phyloP scores from a whole-genome alignment of 2,329 filamentous ascomycete species.

The Paraphaeosphaeria sporulosa region DNA sequence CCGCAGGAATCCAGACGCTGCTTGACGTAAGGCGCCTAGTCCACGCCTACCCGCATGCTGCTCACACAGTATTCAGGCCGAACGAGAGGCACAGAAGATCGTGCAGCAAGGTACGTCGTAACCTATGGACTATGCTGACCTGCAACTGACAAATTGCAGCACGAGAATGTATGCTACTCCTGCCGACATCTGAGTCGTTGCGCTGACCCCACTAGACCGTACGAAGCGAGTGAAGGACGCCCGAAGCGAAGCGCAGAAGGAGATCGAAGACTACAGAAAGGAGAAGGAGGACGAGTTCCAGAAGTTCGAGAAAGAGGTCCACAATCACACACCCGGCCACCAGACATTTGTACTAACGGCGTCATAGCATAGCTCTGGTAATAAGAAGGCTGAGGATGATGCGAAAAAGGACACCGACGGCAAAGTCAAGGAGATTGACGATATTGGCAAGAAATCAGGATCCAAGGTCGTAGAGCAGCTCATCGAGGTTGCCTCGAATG shows the following conservation, averaged over 20 bases:
- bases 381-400: slow-evolving; percentile 74
- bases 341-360: slow-evolving; percentile 25
- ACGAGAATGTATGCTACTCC: slow-evolving; percentile 76
- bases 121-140: neutral
- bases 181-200: slow-evolving; percentile 16
- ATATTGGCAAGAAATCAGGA: slow-evolving; percentile 80
- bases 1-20: slow-evolving; percentile 95
- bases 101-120: slow-evolving; percentile 84
- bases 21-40: slow-evolving; percentile 78
- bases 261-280: slow-evolving; percentile 91
- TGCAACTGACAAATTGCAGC: slow-evolving; percentile 59
- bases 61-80: slow-evolving; percentile 71
- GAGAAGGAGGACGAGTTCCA: slow-evolving; percentile 95
- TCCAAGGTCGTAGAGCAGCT: slow-evolving; percentile 82
- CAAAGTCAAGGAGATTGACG: slow-evolving; percentile 83
- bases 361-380: slow-evolving; percentile 85
- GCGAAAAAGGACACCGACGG: slow-evolving; percentile 81
- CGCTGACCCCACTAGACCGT: slow-evolving; percentile 67
- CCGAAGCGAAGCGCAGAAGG: slow-evolving; percentile 94
- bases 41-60: slow-evolving; percentile 31
- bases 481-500: slow-evolving; percentile 82
- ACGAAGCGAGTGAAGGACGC: slow-evolving; percentile 98
- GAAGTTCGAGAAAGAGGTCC: slow-evolving; percentile 84
- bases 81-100: slow-evolving; percentile 98
- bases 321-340: slow-evolving; percentile 10